Percentiles rank a stretch among this genome's conserved stretches.
Evolutionary conservation across 768 basidiomycete species (phyloP).

Genomic region (Leccinellum rugosiceps): DNA sequence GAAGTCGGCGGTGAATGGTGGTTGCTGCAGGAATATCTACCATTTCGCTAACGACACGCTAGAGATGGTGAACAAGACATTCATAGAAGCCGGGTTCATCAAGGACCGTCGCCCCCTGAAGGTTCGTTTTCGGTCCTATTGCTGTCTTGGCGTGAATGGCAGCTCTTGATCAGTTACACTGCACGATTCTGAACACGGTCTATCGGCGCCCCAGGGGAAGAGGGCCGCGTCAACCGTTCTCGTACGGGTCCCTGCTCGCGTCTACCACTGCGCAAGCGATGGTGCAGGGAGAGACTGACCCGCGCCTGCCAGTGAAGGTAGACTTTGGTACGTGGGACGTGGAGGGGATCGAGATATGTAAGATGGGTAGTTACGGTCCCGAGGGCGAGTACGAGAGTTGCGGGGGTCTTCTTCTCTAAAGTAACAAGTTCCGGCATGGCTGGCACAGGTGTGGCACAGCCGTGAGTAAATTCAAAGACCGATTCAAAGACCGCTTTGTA

Average conservation of each 20-base stretch:
- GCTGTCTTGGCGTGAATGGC: neutral
- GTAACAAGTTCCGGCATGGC: constrained; percentile 16
- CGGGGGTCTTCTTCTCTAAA: constrained; percentile 14
- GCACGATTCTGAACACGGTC: constrained; percentile 49
- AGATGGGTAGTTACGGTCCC: constrained; percentile 65
- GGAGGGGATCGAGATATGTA: constrained; percentile 60
- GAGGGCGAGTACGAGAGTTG: constrained; percentile 61
- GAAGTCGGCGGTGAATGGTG: constrained; percentile 35
- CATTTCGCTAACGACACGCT: constrained; percentile 4
- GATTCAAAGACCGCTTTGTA: constrained; percentile 35
- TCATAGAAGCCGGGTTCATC: constrained; percentile 42
- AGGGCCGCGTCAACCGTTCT: constrained; percentile 39
- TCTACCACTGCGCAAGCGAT: constrained; percentile 22
- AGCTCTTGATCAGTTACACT: constrained; percentile 39
- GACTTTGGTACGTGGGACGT: constrained; percentile 54
- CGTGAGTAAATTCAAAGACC: constrained; percentile 28
- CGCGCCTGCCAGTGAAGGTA: constrained; percentile 31
- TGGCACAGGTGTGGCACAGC: constrained; percentile 34
- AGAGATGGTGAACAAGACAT: constrained; percentile 44
- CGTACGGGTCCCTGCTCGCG: constrained; percentile 35
- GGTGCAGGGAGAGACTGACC: constrained; percentile 1
- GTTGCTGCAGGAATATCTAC: neutral
- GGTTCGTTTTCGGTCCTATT: constrained; percentile 27
- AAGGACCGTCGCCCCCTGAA: constrained; percentile 49
- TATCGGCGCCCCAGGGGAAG: constrained; percentile 36